Base-by-base conservation (phyloP, 805 yeast genomes). In the Starmera quercuum region DNA sequence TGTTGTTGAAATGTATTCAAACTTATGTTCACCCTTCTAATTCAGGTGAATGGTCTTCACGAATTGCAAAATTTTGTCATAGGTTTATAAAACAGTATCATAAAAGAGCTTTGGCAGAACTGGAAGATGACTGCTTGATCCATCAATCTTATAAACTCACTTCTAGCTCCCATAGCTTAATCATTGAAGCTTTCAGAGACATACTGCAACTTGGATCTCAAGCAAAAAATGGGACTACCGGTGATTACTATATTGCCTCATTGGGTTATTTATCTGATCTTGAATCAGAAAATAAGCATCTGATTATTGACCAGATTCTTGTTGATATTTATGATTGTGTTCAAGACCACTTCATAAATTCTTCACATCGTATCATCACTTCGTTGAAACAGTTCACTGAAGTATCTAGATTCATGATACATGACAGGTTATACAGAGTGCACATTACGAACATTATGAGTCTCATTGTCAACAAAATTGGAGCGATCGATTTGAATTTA, bases 11-110 rank as follows among this genome's bases (percentile, higher is more conserved):
- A 34, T 75, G 95, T 0, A 63, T 87, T 6, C 80, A 74, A 40
- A 83, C 95, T 14, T 84, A 80, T 56, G 78, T 78, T 4, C 97
- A 92, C 54, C 98, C 98, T 6, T 87, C 97, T 0, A 88, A 88
- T 53, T 56, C 67, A n/a, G 97, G 96, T 0, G 68, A 70, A n/a
- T 88, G 97, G 97, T 72, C 95, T 1, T 57, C 69, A 19, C 62
- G 78, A 5, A 71, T 90, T 20, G 68, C 94, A 1, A 73, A 73
- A 37, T 68, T 83, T 19, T 61, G 83, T n/a, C 68, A 71, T 39
- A 70, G 75, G 29, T 59, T 85, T 33, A 70, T 78, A 1, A 63
- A 68, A 31, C 71, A 71, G 41, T 77, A 75, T 38, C 85, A 78
- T 47, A 69, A 71, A 34, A 65, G 94, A 46, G 60, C 52, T 25